Conservation (phyloP, 805 yeast species). For the Wickerhamiella azyma region DNA sequence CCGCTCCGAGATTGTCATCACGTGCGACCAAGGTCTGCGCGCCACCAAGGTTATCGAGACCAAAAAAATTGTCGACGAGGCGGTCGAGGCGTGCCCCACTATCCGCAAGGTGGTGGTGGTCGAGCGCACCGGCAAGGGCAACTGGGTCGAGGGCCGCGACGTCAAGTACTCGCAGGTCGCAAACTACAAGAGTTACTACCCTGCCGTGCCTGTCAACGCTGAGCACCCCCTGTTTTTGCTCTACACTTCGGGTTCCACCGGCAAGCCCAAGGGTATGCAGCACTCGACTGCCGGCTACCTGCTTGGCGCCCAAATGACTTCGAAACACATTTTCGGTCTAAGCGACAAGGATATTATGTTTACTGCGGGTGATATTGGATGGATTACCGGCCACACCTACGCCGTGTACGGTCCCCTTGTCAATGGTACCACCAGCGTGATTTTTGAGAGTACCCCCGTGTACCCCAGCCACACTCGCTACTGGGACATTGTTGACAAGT, state of each 20-base stretch:
- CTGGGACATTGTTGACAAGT: conserved; percentile 89
- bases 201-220: conserved; percentile 74
- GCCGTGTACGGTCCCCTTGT: conserved; percentile 88
- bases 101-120: conserved; percentile 78
- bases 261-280: conserved; percentile 95
- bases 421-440: conserved; percentile 79
- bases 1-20: conserved; percentile 69
- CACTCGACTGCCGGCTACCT: conserved; percentile 92
- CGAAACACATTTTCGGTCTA: conserved; percentile 86
- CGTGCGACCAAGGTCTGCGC: conserved; percentile 90
- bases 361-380: conserved; percentile 98
- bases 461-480: conserved; percentile 90
- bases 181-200: conserved; percentile 70
- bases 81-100: conserved; percentile 51
- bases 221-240: conserved; percentile 94
- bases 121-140: conserved; percentile 74
- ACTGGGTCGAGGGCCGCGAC: conserved; percentile 70
- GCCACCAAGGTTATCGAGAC: conserved; percentile 79
- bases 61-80: conserved; percentile 92
- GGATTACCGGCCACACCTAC: conserved; percentile 98
- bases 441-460: conserved; percentile 96
- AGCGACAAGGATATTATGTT: conserved; percentile 78
- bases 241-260: conserved; percentile 97
- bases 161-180: conserved; percentile 85
- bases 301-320: conserved; percentile 81